These are phyloP conservation scores for Hypomyces rosellus DNA, from an alignment of 2,329 filamentous ascomycete species.

Conservation along the genomic window DNA sequence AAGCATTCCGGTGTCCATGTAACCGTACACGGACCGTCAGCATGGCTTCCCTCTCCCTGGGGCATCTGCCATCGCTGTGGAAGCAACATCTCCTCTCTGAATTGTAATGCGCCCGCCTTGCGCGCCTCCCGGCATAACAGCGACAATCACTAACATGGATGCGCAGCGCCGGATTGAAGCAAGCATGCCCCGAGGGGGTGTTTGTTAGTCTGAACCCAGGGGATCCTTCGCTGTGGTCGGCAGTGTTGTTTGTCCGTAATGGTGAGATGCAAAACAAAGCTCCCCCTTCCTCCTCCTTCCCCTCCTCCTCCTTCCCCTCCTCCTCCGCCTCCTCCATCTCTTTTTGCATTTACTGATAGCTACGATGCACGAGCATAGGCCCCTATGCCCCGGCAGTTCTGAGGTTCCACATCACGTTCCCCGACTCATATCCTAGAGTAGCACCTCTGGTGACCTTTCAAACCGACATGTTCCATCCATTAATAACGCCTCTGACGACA, in stretches of 20 bases:
- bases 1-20: constrained; percentile 4
- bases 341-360: background rate
- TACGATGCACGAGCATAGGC: constrained; percentile 43
- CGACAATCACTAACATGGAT: constrained; percentile 16
- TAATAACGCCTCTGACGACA: constrained; percentile 88
- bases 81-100: constrained; percentile 74
- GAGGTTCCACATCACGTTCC: constrained; percentile 85
- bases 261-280: constrained; percentile 55
- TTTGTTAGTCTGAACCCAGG: constrained; percentile 80
- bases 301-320: no score
- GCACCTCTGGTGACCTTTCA: constrained; percentile 83
- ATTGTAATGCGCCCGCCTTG: constrained; percentile 51
- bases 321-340: no score
- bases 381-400: constrained; percentile 84
- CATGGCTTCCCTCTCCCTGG: constrained; percentile 42
- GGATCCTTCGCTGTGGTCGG: constrained; percentile 77
- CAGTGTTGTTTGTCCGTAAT: constrained; percentile 85
- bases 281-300: no score
- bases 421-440: constrained; percentile 67
- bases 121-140: constrained; percentile 2
- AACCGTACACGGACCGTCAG: background rate
- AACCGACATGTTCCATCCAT: constrained; percentile 90
- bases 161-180: constrained; percentile 67
- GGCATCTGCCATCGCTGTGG: constrained; percentile 50
- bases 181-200: constrained; percentile 76